These are phyloP conservation scores for Dothidotthia symphoricarpi DNA, from an alignment of 2,329 filamentous ascomycete species.

Conservation along the genomic window DNA sequence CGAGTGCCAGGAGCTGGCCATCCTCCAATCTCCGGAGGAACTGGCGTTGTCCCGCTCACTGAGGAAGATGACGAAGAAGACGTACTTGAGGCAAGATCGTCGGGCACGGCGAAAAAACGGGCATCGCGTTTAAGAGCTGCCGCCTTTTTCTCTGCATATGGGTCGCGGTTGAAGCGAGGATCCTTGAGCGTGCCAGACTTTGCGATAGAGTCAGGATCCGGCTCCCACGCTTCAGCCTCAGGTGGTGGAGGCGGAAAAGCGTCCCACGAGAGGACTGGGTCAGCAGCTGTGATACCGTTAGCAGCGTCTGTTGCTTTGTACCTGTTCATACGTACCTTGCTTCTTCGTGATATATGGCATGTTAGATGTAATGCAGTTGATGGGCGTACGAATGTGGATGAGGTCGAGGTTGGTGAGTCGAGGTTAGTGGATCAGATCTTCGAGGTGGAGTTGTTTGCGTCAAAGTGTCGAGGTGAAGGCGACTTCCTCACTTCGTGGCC, in stretches of 20 bases:
- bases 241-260: slow-evolving; percentile 10
- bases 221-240: slow-evolving; percentile 10
- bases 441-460: too few species aligned
- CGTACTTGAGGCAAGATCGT: neutral
- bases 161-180: slow-evolving; percentile 6
- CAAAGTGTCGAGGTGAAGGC: slow-evolving; percentile 13
- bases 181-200: slow-evolving; percentile 3
- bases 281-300: neutral
- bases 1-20: slow-evolving; percentile 4
- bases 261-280: slow-evolving; percentile 3
- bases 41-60: too few species aligned
- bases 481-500: slow-evolving; percentile 1
- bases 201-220: slow-evolving; percentile 7
- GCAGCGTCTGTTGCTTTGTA: too few species aligned
- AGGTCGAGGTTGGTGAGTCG: neutral
- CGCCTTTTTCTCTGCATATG: neutral
- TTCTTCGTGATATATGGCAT: neutral
- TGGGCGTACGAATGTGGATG: neutral
- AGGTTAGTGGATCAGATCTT: neutral
- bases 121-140: neutral
- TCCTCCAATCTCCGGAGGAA: neutral
- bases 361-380: neutral
- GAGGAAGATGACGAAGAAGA: too few species aligned
- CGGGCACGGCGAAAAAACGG: neutral
- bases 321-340: too few species aligned